Base-by-base conservation (phyloP, 495 filamentous ascomycete genomes). In the Daldinia childiae region DNA sequence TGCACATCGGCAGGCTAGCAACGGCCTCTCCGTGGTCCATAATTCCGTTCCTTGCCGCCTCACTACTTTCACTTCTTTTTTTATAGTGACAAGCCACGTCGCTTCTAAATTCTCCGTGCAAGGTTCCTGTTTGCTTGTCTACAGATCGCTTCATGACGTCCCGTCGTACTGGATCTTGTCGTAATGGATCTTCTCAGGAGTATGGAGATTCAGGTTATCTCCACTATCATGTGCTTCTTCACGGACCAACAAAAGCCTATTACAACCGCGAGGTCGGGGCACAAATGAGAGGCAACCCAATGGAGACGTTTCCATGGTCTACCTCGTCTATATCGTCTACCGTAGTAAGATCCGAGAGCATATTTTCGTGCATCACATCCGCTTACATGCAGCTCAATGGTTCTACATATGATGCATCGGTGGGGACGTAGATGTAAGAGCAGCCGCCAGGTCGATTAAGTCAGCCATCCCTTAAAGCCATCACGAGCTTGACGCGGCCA, bases 11-110 rank as follows among this genome's bases (percentile, higher is more conserved):
- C 57, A 68, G 75, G 75, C 52, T 75, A 75, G 58, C 62, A 69
- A 68, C 75, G 75, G 75, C 69, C 72, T 77, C 72, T 68, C 72
- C 69, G 72, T 70, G 62, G 67, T 70, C 67, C 63, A 57, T 59
- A 71, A 43, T 73, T 41, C 62, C 62, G 73, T 61, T 48, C 55
- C 52, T 75, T 73, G 69, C 62, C 69, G 72, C 64, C 64, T 74
- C 62, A 64, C 70, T 61, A 11, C 51, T 61, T 15, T 63, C 41
- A 55, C 58, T 56, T 58, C 54, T 71, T 62, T 51, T 71, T 62
- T 51, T 61, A 45, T 12, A 30, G 57, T 51, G 32, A 52, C 58
- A 70, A 71, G 67, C 66, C 71, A 70, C 61, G 62, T 69, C 57
- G 66, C 50, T 66, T 45, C 30, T 69, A 41, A 54, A 52, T 72